These are phyloP conservation scores for Beta macrorhiza DNA, from an alignment of 179 eudicot species.

Conservation along the genomic window DNA sequence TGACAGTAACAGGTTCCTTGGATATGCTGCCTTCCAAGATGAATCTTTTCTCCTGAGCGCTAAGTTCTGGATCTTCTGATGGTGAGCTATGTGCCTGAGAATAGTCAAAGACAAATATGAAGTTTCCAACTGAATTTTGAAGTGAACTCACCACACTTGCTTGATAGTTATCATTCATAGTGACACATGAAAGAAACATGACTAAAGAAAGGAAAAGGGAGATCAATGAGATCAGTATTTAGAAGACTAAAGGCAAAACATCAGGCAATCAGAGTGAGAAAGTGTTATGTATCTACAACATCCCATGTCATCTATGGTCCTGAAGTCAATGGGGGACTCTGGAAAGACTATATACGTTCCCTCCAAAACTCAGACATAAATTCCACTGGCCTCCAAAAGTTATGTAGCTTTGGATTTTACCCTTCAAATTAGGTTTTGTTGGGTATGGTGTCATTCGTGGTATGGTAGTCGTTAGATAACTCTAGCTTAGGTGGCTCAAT, in stretches of 20 bases:
- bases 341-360: no score
- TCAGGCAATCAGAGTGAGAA: constrained; percentile 4
- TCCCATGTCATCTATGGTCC: neutral
- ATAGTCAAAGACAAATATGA: constrained; percentile 4
- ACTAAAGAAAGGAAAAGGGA: neutral
- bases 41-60: constrained; percentile 60
- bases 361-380: no score
- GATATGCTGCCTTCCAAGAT: constrained; percentile 60
- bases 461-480: no score
- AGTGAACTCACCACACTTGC: neutral
- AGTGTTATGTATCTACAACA: no score
- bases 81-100: constrained; percentile 84
- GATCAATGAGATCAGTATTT: neutral
- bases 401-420: no score
- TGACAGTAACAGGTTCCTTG: constrained; percentile 73
- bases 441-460: no score
- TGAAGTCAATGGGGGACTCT: neutral
- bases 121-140: neutral
- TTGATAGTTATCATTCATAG: neutral
- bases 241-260: neutral
- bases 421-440: no score
- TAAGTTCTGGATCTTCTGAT: constrained; percentile 68
- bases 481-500: neutral
- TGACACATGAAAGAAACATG: neutral
- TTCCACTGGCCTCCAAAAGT: no score